Evolutionary conservation across 176 grass and related monocot genomes (phyloP), one percentile per base, ranked within the genome.

Genomic region (Carex parvula): DNA sequence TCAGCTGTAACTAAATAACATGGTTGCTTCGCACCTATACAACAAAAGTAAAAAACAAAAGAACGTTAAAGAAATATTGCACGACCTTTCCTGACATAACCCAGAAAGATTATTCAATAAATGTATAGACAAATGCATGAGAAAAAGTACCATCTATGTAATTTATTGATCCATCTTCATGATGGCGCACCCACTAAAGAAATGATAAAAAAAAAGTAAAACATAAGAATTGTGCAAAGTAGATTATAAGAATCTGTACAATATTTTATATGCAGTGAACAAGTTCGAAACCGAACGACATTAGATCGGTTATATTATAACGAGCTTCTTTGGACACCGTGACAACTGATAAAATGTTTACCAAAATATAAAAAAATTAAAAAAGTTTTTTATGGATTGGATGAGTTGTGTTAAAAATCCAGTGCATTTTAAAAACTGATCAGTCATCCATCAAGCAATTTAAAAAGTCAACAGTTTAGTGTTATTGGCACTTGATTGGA

Each of bases 1-100:
- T 98, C 92, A 16, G 95, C 95, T 63, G 89, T 95, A 86, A 98
- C 95, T 20, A 98, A 83, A 98, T 98, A 98, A 63, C 1, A 81
- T 56, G 92, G 91, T 82, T 95, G 91, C 54, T 88, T 98, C 44
- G 95, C 92, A 81, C 92, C 95, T 95, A 77, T 22, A 54, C 37
- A 72, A 88, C 41, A 42, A 24, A 83, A 90, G 81, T 81, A 60
- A 76, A 58, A 81, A 14, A 4, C 21, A 22, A 80, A 79, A 63
- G 11, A 21, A 70, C 84, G 81, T 65, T 83, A 79, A 65, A 57
- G 58, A 64, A 41, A 86, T 46, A 4, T 14, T 18, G 74, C 60
- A 78, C 11, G 46, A 87, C 52, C 77, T 24, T 26, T 46, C 41
- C 24, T 68, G 42, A 58, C 80, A 61, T 68, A 16, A 80, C 39